Base-by-base conservation (phyloP, 257 asterid genomes). In the Solanum infundibuliforme region DNA sequence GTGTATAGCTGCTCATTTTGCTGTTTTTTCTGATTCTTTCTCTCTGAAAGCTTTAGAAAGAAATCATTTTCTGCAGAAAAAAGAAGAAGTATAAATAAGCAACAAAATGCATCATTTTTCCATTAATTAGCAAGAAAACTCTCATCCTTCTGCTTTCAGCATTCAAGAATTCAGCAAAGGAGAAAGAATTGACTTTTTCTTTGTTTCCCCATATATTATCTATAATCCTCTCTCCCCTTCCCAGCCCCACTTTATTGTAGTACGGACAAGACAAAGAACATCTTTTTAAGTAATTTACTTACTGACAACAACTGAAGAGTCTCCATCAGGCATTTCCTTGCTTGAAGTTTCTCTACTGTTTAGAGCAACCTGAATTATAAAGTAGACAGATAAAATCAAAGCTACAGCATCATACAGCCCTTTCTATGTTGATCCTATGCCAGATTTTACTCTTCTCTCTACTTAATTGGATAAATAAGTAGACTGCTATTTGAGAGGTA, bases 21-120 rank as follows among this genome's bases (percentile, higher is more conserved):
- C 92, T 93, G 94, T 36, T 88, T 88, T 87, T 92, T 93, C 87
- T 73, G 94, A 87, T 89, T 93, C 86, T 66, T 87, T 91, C 87
- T 91, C 90, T 92, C 94, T 23, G 97, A 91, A 88, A 86, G 89
- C 93, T 93, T 94, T 81, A 88, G 75, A 86, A 92, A 91, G 89
- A 93, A 94, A 91, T 87, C 91, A 31, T 94, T 90, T 90, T 94
- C 98, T 96, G 95, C 90, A 88, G 86, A 82, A 65, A 25, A 88
- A 84, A 55, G 23, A 84, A 55, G 23, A 52, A 85, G 87, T 87
- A 68, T 83, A 86, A 66, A 86, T 73, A 60, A 87, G 46, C 5
- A 46, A 66, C 71, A 48, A 46, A 48, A 48, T 31, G 21, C 35
- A 39, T 52, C 11, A 18, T 31, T 82, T 87, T 10, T 79, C n/a